These are phyloP conservation scores for Rhizopogon hawkerae DNA, from an alignment of 1,284 basidiomycete species.

Conservation along the genomic window DNA sequence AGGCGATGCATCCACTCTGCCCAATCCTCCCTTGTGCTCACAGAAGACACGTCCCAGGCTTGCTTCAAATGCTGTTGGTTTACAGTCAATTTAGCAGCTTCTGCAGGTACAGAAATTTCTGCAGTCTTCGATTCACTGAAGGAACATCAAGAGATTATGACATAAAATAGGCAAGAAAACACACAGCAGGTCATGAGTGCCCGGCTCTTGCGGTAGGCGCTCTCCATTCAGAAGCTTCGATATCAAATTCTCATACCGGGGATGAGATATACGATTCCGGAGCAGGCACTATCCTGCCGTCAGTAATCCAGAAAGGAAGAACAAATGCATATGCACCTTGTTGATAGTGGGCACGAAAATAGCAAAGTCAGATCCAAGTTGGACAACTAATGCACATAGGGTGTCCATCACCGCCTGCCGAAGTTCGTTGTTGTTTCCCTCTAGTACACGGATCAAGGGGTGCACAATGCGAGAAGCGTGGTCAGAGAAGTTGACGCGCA, in stretches of 20 bases:
- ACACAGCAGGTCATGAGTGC: constrained; percentile 51
- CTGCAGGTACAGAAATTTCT: constrained; percentile 71
- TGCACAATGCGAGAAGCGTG: constrained; percentile 97
- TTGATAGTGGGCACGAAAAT: constrained; percentile 97
- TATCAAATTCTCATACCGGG: constrained; percentile 84
- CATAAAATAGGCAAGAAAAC: constrained; percentile 19
- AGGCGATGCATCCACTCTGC: constrained; percentile 92
- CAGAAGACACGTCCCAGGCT: constrained; percentile 88
- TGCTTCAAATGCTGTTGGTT: constrained; percentile 98
- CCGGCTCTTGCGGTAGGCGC: constrained; percentile 72
- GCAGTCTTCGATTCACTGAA: constrained; percentile 53
- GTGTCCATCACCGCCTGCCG: constrained; percentile 89
- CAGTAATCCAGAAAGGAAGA: constrained; percentile 4
- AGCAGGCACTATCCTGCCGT: constrained; percentile 54
- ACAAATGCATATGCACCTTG: constrained; percentile 49
- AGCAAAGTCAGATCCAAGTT: constrained; percentile 94
- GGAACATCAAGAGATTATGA: constrained; percentile 17
- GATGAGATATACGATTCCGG: constrained; percentile 76
- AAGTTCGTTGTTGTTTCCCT: constrained; percentile 74
- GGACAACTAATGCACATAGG: constrained; percentile 84
- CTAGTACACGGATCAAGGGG: constrained; percentile 85
- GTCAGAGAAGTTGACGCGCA: constrained; percentile 97
- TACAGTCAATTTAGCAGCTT: constrained; percentile 83
- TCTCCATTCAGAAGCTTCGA: constrained; percentile 89
- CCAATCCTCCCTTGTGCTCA: constrained; percentile 87